Base-by-base conservation (phyloP, 257 asterid species). In the Petrea volubilis region DNA sequence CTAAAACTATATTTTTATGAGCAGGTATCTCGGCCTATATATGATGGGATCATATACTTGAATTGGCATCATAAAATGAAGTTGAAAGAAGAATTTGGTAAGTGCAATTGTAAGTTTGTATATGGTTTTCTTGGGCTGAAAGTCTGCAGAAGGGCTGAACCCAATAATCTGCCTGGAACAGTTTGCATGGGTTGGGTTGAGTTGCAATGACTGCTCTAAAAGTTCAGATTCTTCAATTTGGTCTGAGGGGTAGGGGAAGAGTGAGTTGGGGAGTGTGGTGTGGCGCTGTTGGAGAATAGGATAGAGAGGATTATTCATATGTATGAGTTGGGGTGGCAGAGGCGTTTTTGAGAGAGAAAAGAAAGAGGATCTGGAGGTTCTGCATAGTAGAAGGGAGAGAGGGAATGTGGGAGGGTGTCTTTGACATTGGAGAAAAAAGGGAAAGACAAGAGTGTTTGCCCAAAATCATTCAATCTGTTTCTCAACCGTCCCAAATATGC, bases 71-170 rank as follows among this genome's bases (percentile, higher is more conserved):
- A 95, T 76, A 95, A 78, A 81, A 80, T 77, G 81, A 83, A 81
- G 82, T 79, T 95, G 85, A 92, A 87, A 80, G 98, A 92, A 79
- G 91, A 86, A 74, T 87, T 86, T 55, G 98, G 99, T 95, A 80
- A 81, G 96, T 56, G 68, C 51, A 57, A 23, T 61, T 63, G 56
- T 75, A 28, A 43, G 43, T 58, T 58, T 40, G 21, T 58, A 59
- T 8, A 9, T 60, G 25, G 17, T 58, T 34, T 71, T 60, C 38
- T 63, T 50, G 57, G 20, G 60, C 67, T 27, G 12, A 28, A 62
- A 31, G 29, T 50, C 70, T 4, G 41, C 60, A 41, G 59, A 25
- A 56, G 21, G 67, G 66, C 75, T 67, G 74, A 64, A 21, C 58
- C 4, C 38, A 14, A 14, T 52, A 36, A 34, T 33, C 24, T 23